Base-by-base conservation (phyloP, 2,329 filamentous ascomycete species). In the Verticillium longisporum region DNA sequence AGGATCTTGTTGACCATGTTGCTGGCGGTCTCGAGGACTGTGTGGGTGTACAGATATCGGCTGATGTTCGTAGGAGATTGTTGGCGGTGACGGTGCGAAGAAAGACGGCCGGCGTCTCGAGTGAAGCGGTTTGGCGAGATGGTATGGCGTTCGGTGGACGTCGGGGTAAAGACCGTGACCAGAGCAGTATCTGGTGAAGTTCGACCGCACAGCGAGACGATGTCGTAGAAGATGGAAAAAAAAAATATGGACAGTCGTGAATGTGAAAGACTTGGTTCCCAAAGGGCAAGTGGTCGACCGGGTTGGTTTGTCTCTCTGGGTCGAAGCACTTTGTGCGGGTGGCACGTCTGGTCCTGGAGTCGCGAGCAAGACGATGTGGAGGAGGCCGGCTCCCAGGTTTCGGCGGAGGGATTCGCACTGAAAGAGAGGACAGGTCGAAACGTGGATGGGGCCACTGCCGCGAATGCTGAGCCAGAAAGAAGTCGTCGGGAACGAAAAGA, bases 1-100 rank as follows among this genome's bases (percentile, higher is more conserved):
- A 84, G 78, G 63, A 86, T 75, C 66, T 81, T 83, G 77, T 82
- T 85, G 62, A 76, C 77, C 83, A 85, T 86, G 56, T 18, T 50
- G 45, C 45, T 50, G 9, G n/a, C 45, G 21, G 45, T 50, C 45
- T 18, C 7, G n/a, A 10, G 45, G 45, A 50, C 45, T 26, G 21
- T 18, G 18, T 50, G 7, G 18, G 7, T 50, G 18, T 4, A 11
- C 45, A 9, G 45, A 21, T 9, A 11, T 50, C 18, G 41, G 10
- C n/a, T 9, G 6, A 10, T 26, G 26, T 21, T 50, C 45, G 45
- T 50, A 10, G n/a, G 6, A 26, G 45, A 26, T 50, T 26, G n/a
- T 7, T 50, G 5, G n/a, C 7, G n/a, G n/a, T 11, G 18, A n/a
- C 9, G 45, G n/a, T 21, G 11, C 45, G 45, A 9, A 9, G n/a